Percentiles rank a stretch among this genome's conserved stretches.
These are phyloP conservation scores for Cantharellus cinnabarinus DNA, from an alignment of 768 basidiomycete genomes.

Conservation along the genomic window DNA sequence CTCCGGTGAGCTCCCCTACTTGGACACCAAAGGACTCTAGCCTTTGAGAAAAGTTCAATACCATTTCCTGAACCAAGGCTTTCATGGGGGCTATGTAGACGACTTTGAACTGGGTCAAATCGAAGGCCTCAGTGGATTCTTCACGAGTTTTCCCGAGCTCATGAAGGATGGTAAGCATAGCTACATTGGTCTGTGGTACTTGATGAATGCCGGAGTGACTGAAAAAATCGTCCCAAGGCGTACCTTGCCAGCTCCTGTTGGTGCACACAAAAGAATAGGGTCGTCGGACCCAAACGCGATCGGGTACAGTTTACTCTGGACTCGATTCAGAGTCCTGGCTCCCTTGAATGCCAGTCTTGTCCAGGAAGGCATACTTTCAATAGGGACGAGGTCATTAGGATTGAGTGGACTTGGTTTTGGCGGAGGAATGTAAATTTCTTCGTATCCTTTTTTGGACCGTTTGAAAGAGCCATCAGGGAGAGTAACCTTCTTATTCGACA, in stretches of 20 bases:
- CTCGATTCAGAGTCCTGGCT: slow-evolving; percentile 60
- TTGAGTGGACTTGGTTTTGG: slow-evolving; percentile 54
- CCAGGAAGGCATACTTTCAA: slow-evolving; percentile 66
- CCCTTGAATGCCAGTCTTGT: slow-evolving; percentile 62
- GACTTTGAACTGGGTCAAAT: slow-evolving; percentile 83
- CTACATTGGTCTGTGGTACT: slow-evolving; percentile 70
- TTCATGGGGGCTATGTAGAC: slow-evolving; percentile 99
- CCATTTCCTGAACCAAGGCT: slow-evolving; percentile 96
- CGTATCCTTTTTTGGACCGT: slow-evolving; percentile 86
- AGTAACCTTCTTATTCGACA: slow-evolving; percentile 98
- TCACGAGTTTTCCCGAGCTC: slow-evolving; percentile 80
- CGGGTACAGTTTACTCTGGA: slow-evolving; percentile 87
- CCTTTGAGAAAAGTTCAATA: slow-evolving; percentile 75
- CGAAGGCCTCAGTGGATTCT: slow-evolving; percentile 56
- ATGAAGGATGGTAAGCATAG: slow-evolving; percentile 84
- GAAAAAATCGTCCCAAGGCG: slow-evolving; percentile 10
- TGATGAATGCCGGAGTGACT: background rate
- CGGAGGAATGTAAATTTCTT: slow-evolving; percentile 92
- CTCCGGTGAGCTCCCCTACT: slow-evolving; percentile 90
- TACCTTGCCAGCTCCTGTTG: slow-evolving; percentile 97
- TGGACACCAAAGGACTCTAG: slow-evolving; percentile 53
- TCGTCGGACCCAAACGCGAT: slow-evolving; percentile 81
- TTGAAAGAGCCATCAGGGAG: slow-evolving; percentile 97
- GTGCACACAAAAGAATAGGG: slow-evolving; percentile 86
- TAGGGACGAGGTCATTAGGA: slow-evolving; percentile 49